A percentile compares a stretch with the other conserved stretches of the same genome.
Conservation (phyloP, 2,329 filamentous ascomycete species). For the Xylaria multiplex region DNA sequence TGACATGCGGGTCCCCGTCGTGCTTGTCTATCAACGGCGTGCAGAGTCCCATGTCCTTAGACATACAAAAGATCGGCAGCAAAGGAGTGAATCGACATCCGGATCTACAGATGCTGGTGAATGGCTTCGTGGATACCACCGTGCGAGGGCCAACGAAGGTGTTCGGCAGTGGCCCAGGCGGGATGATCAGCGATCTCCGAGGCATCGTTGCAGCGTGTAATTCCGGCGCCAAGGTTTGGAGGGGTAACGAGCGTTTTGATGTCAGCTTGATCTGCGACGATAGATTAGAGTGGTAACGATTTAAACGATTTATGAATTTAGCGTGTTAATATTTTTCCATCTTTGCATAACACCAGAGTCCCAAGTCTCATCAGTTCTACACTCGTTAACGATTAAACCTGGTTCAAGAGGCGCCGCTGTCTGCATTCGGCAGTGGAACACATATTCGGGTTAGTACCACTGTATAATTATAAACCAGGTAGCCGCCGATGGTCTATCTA, state of each 20-base stretch:
- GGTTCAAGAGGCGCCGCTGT: too few species aligned
- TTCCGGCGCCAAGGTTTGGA: conserved; percentile 64
- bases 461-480: too few species aligned
- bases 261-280: conserved; percentile 69
- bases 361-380: too few species aligned
- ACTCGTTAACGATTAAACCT: too few species aligned
- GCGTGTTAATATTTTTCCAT: not conserved
- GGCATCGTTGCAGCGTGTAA: conserved; percentile 64
- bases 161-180: conserved; percentile 68
- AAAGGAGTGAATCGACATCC: conserved; percentile 54
- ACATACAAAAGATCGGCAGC: conserved; percentile 47
- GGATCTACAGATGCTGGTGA: conserved; percentile 58
- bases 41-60: conserved; percentile 39
- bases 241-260: conserved; percentile 64
- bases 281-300: conserved; percentile 61
- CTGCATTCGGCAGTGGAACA: too few species aligned
- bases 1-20: conserved; percentile 33
- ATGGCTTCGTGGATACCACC: conserved; percentile 59
- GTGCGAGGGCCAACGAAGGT: conserved; percentile 63
- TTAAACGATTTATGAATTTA: conserved; percentile 10
- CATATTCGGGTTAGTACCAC: too few species aligned
- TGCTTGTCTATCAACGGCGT: conserved; percentile 37
- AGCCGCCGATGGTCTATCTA: too few species aligned
- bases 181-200: conserved; percentile 69
- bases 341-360: not conserved